phyloP scores from a whole-genome alignment of 2,329 filamentous ascomycete species.

The Dactylellina cionopaga region DNA sequence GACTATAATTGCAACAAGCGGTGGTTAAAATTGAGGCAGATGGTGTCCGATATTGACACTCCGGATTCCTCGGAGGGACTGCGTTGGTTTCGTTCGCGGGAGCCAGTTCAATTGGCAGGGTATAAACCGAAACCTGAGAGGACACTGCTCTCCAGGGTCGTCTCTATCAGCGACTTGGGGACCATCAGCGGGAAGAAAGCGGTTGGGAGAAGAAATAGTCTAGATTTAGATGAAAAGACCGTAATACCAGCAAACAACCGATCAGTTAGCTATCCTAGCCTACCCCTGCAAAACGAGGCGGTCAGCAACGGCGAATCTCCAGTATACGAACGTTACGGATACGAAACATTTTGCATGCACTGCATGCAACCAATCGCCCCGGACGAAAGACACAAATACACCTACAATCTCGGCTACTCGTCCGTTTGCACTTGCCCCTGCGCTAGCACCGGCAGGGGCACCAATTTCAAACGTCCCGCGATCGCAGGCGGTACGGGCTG shows the following conservation, averaged over 20 bases:
- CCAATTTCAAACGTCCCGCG: too few relatives aligned
- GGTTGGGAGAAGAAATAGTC: too few relatives aligned
- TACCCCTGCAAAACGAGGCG: not conserved
- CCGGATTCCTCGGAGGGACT: not conserved
- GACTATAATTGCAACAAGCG: not conserved
- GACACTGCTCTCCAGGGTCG: not conserved
- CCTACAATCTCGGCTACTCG: not conserved
- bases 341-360: constrained; percentile 27
- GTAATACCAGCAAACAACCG: too few relatives aligned
- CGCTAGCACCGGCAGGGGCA: too few relatives aligned
- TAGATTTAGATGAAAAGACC: too few relatives aligned
- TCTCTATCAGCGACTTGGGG: too few relatives aligned
- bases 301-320: not conserved
- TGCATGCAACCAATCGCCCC: constrained; percentile 3
- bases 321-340: constrained; percentile 18
- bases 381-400: not conserved
- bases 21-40: not conserved
- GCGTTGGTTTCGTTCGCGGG: not conserved
- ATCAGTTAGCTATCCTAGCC: too few relatives aligned
- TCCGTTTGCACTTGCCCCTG: not conserved
- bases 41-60: too few relatives aligned
- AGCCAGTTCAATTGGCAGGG: not conserved
- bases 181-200: too few relatives aligned
- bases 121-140: not conserved
- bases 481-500: not conserved